Evolutionary conservation across 345 rosid species (phyloP), one percentile per base, ranked within the genome.

Genomic region (Turnera subulata): DNA sequence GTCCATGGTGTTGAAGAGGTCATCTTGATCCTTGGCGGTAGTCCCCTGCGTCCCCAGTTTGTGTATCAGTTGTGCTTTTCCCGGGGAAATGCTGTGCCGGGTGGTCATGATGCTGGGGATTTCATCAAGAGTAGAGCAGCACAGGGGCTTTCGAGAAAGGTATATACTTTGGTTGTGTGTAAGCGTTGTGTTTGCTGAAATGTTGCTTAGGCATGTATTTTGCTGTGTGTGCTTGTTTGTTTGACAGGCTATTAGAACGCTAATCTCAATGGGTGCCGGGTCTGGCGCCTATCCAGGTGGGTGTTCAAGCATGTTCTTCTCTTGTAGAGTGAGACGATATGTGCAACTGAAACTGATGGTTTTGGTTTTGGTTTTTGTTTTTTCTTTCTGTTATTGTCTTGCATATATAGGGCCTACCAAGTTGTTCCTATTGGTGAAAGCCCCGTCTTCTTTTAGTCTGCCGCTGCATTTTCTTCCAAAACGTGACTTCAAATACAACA

Each of bases 381-480:
- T n/a, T 11, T 8, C 4, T 57, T 33, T 8, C 0, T 37, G 20
- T 44, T 11, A 8, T 29, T 61, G 45, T 59, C 40, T 57, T 37
- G n/a, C n/a, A n/a, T n/a, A 44, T 45, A 8, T 56, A 89, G 99
- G 99, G 64, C 81, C 85, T 43, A 76, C 76, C 56, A 87, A 78
- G 76, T 70, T 93, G 81, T 89, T 93, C 67, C 65, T 93, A 42
- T 63, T 93, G 82, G 79, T 82, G 58, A 80, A 82, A 73, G 99
- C 93, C 64, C 93, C 88, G 32, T 55, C 88, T 53, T 75, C 91
- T 64, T 64, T 84, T 58, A 82, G 77, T 68, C 75, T 82, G 43
- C 90, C 97, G 19, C 69, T 69, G 57, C 89, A 89, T 83, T 93
- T 86, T 80, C 88, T 89, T 70, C 99, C 94, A 35, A 93, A 89